Conservation (phyloP, 2,329 filamentous ascomycete genomes). For the Xylaria sp. region DNA sequence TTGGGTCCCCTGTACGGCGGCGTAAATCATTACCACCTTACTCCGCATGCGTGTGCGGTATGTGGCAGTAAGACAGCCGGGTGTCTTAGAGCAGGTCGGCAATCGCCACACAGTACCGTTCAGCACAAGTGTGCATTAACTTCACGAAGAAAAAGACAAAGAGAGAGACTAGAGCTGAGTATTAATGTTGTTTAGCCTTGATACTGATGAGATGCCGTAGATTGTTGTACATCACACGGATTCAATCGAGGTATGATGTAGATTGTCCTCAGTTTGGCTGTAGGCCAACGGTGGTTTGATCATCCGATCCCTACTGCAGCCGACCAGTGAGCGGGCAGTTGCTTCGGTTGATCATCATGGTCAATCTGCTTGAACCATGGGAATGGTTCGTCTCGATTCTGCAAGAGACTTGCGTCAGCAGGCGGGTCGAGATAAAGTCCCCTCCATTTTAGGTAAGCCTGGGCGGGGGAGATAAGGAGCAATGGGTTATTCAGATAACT, state of each 20-base stretch:
- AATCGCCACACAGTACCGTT: conserved; percentile 1
- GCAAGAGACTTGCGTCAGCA: conserved; percentile 1
- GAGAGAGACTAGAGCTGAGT: not conserved
- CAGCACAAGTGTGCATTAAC: not conserved
- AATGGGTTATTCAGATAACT: not conserved
- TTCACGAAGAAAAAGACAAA: not conserved
- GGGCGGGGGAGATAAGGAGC: not conserved
- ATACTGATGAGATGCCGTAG: not conserved
- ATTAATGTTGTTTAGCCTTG: not conserved
- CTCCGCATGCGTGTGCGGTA: conserved; percentile 18
- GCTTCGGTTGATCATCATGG: not conserved
- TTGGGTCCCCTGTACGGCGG: not conserved
- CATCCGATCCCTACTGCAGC: conserved; percentile 5
- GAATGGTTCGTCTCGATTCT: conserved; percentile 1
- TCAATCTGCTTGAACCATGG: conserved; percentile 5
- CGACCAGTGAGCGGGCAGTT: conserved; percentile 1
- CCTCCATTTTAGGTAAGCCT: not conserved
- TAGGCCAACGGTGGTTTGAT: not conserved
- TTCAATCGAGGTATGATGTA: not conserved
- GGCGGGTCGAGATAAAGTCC: conserved; percentile 13
- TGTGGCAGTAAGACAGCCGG: conserved; percentile 4
- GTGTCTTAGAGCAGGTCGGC: not conserved
- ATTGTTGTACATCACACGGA: not conserved
- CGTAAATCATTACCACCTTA: conserved; percentile 20
- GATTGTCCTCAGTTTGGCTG: not conserved